Percentiles rank a stretch among this genome's conserved stretches.
phyloP scores from a whole-genome alignment of 768 basidiomycete species.

The Russula sp. region DNA sequence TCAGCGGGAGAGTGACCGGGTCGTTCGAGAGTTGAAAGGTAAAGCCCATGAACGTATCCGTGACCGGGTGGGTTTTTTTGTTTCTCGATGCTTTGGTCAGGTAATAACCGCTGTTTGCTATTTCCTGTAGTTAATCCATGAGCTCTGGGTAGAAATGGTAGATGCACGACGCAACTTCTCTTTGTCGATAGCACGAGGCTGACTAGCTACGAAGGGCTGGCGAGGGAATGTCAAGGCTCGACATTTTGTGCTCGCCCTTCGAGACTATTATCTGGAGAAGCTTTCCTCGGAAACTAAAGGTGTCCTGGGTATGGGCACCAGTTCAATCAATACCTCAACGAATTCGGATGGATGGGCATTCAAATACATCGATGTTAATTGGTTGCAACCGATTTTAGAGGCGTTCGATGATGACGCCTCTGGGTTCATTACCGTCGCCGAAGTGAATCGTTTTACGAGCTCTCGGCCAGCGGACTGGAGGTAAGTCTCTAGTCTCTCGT shows the following conservation, averaged over 20 bases:
- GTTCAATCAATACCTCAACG: not conserved
- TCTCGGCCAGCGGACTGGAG: constrained; percentile 35
- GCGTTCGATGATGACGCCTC: constrained; percentile 39
- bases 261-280: constrained; percentile 37
- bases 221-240: constrained; percentile 27
- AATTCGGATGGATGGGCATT: constrained; percentile 36
- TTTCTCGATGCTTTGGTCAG: too few relatives aligned
- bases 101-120: not conserved
- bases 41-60: constrained; percentile 34
- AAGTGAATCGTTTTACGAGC: constrained; percentile 11
- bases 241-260: constrained; percentile 33
- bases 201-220: constrained; percentile 20
- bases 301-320: not conserved
- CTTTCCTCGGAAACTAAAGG: constrained; percentile 8
- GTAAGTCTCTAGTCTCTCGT: constrained; percentile 17
- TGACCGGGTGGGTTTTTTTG: not conserved
- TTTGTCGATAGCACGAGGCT: not conserved
- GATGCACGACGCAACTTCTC: not conserved
- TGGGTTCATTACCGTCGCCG: constrained; percentile 35
- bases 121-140: constrained; percentile 11
- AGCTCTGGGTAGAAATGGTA: constrained; percentile 35
- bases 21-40: constrained; percentile 26
- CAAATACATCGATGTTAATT: constrained; percentile 30
- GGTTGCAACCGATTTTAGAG: constrained; percentile 34
- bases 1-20: constrained; percentile 26